These are phyloP conservation scores for Ocimum tenuiflorum DNA, from an alignment of 257 asterid genomes.

Conservation along the genomic window DNA sequence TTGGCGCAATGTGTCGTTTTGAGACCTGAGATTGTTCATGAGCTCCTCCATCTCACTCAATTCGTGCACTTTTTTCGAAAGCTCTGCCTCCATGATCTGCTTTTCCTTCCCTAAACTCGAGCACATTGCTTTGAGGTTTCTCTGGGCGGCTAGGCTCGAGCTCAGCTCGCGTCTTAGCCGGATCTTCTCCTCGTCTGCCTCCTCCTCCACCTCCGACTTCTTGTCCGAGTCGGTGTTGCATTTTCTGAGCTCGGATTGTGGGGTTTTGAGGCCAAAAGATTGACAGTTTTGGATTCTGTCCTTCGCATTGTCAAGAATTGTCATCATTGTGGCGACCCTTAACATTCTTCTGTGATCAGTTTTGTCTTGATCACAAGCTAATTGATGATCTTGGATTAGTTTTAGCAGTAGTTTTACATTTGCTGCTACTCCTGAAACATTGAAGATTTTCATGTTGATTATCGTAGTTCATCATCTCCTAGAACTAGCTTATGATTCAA, in stretches of 20 bases:
- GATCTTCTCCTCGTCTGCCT: constrained; percentile 36
- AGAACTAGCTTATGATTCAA: not conserved
- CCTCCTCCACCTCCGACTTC: not conserved
- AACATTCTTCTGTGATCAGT: constrained; percentile 58
- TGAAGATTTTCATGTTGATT: not conserved
- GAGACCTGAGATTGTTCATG: constrained; percentile 40
- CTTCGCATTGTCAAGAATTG: constrained; percentile 63
- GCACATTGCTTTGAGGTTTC: constrained; percentile 56
- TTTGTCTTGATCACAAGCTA: constrained; percentile 48
- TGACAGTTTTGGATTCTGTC: constrained; percentile 59
- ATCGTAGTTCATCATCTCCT: not conserved
- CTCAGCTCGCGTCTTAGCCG: constrained; percentile 43
- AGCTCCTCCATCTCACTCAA: constrained; percentile 61
- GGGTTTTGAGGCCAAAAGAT: constrained; percentile 41
- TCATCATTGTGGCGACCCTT: constrained; percentile 85
- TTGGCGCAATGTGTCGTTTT: constrained; percentile 40
- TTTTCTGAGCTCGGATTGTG: constrained; percentile 31
- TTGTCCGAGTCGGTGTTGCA: constrained; percentile 25
- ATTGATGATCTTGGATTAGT: constrained; percentile 69
- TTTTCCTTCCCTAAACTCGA: constrained; percentile 67
- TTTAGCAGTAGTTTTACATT: constrained; percentile 58
- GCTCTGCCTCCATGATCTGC: constrained; percentile 63
- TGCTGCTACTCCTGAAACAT: constrained; percentile 64
- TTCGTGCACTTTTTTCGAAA: constrained; percentile 48
- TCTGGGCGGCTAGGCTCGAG: constrained; percentile 51